Percentiles rank a stretch among this genome's conserved stretches.
phyloP scores from a whole-genome alignment of 2,329 filamentous ascomycete species.

The Chrysosporium keratinophilum region DNA sequence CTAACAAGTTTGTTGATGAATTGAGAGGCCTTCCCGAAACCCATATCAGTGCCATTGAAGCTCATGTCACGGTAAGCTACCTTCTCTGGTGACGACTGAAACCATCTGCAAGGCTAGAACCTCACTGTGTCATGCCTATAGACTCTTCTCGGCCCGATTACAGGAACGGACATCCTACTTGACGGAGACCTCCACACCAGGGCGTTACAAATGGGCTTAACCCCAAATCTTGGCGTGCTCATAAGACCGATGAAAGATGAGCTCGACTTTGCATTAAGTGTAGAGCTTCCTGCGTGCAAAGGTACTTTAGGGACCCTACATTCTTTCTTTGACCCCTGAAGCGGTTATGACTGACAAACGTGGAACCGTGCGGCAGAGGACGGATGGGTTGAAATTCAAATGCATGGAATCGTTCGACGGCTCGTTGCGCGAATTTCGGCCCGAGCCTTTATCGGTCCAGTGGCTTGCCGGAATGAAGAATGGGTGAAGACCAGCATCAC shows the following conservation, averaged over 20 bases:
- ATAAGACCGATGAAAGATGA: constrained; percentile 15
- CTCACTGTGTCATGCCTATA: neutral
- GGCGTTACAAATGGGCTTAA: constrained; percentile 12
- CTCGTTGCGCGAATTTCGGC: constrained; percentile 33
- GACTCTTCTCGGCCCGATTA: constrained; percentile 1
- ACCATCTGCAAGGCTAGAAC: neutral
- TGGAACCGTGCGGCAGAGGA: neutral
- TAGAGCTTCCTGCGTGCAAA: constrained; percentile 12
- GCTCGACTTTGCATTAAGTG: constrained; percentile 16
- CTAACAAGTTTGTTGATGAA: constrained; percentile 22
- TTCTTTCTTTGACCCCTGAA: neutral
- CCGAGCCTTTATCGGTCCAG: constrained; percentile 33
- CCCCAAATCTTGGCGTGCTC: constrained; percentile 17
- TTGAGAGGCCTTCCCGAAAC: constrained; percentile 18
- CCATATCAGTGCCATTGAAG: constrained; percentile 17
- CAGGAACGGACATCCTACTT: constrained; percentile 5
- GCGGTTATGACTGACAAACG: neutral
- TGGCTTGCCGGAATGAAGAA: constrained; percentile 29
- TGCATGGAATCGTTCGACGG: constrained; percentile 6
- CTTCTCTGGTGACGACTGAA: neutral
- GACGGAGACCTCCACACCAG: constrained; percentile 7
- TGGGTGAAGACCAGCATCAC: constrained; percentile 30
- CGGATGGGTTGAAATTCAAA: constrained; percentile 3
- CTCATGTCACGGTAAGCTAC: constrained; percentile 17
- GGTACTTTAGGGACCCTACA: neutral